phyloP scores from a whole-genome alignment of 192 early-diverging fungal species.

The Coemansia sp. region DNA sequence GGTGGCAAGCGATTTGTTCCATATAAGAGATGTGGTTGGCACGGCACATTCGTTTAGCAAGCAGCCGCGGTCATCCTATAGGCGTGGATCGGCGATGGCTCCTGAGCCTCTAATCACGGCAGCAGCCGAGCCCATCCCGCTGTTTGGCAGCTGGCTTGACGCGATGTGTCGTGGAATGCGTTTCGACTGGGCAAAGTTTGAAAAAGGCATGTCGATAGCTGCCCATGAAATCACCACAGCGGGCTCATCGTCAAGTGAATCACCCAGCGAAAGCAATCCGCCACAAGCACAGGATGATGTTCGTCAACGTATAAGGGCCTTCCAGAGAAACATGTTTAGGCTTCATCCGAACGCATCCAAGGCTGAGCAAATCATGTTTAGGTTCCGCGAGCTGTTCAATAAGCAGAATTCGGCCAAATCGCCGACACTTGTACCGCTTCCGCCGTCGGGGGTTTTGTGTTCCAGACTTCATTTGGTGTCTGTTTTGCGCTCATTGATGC shows the following conservation, averaged over 20 bases:
- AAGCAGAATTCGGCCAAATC: constrained; percentile 35
- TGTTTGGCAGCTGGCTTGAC: constrained; percentile 49
- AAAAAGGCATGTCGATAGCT: constrained; percentile 25
- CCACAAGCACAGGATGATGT: neutral
- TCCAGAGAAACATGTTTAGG: constrained; percentile 41
- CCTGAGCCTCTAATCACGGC: constrained; percentile 42
- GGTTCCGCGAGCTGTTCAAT: constrained; percentile 18
- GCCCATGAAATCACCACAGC: neutral
- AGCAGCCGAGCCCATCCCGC: constrained; percentile 45
- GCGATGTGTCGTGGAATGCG: constrained; percentile 38
- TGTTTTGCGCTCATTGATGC: constrained; percentile 49
- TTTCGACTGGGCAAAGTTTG: constrained; percentile 40
- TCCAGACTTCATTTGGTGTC: constrained; percentile 31
- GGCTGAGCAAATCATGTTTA: constrained; percentile 34
- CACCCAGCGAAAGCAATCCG: neutral
- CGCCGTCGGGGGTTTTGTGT: constrained; percentile 44
- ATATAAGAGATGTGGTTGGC: constrained; percentile 40
- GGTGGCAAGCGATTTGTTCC: constrained; percentile 35
- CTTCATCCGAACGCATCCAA: constrained; percentile 36
- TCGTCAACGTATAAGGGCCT: constrained; percentile 17
- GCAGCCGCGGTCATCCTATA: constrained; percentile 2
- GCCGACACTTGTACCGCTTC: constrained; percentile 39
- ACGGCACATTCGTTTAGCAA: constrained; percentile 12
- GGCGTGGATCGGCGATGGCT: constrained; percentile 8
- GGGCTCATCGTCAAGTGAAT: neutral